Base-by-base conservation (phyloP, 768 basidiomycete genomes). In the Panellus pusillus region DNA sequence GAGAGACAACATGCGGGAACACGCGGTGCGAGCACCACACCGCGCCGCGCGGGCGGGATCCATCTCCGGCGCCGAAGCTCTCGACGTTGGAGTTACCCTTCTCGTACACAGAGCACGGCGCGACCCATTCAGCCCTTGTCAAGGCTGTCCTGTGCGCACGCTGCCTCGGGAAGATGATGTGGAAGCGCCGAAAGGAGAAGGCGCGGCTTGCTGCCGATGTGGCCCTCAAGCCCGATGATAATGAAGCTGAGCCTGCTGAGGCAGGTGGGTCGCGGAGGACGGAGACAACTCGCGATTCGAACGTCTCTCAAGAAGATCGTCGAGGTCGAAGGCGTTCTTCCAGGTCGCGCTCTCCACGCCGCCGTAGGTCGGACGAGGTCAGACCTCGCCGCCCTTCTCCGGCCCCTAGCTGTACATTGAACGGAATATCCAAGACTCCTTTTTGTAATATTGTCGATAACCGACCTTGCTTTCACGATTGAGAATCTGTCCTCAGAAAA, bases 21-120 rank as follows among this genome's bases (percentile, higher is more conserved):
- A 83, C 91, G 18, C 89, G 94, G 19, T 98, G 96, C 65, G 70
- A 76, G 45, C 79, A 79, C 60, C 88, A 94, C 57, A 76, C 66
- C 73, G 50, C 60, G 58, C 13, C 42, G 49, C 24, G 44, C 29
- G 28, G 46, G 47, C 31, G 38, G 36, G 55, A 62, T 27, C 46
- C 62, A 59, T 47, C 70, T 11, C 32, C 32, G 14, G 11, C 32
- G 9, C 32, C 68, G 45, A 63, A 71, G 5, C 74, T 96, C 28
- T 78, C 80, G 12, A 93, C 93, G 9, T 80, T 93, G 40, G 94
- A 98, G 68, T 76, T 98, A 2, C 95, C 94, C 0, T 98, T 98
- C 64, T 79, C 83, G 8, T 98, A 98, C 68, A 72, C 79, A 18
- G 96, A 98, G 65, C 82, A 81, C 12, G 90, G 87, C 1, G 79